Conservation (phyloP, 2,329 filamentous ascomycete species). For the Gnomoniopsis sp. region DNA sequence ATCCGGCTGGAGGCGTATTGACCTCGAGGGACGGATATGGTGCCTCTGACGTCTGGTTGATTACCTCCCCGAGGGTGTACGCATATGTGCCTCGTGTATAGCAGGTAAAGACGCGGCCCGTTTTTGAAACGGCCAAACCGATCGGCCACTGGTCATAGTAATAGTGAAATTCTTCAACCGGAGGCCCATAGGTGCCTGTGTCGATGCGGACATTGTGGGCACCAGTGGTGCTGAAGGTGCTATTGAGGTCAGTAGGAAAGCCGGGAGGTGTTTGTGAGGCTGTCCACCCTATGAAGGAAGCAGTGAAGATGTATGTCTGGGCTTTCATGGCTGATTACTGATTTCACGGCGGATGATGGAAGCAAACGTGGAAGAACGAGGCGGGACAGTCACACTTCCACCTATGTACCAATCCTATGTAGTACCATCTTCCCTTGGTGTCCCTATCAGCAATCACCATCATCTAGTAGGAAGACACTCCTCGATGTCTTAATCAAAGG, state of each 20-base stretch:
- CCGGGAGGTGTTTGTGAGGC: background rate
- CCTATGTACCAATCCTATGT: too few species aligned
- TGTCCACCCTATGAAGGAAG: background rate
- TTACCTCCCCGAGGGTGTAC: slow-evolving; percentile 44
- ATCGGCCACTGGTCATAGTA: slow-evolving; percentile 45
- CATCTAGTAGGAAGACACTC: too few species aligned
- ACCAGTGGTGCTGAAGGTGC: background rate
- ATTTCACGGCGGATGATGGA: too few species aligned
- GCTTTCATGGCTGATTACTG: background rate
- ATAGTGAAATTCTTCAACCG: slow-evolving; percentile 45
- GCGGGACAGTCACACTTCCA: too few species aligned
- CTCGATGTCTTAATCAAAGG: background rate
- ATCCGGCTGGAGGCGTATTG: slow-evolving; percentile 30
- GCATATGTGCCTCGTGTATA: slow-evolving; percentile 43
- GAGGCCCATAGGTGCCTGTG: slow-evolving; percentile 43
- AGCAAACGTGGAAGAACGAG: too few species aligned
- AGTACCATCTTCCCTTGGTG: too few species aligned
- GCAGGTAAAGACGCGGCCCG: slow-evolving; percentile 39
- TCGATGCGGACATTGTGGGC: slow-evolving; percentile 34
- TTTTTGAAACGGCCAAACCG: slow-evolving; percentile 39
- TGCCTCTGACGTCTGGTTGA: slow-evolving; percentile 42
- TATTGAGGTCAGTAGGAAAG: background rate
- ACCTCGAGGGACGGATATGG: slow-evolving; percentile 29
- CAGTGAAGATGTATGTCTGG: background rate
- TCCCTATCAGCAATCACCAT: too few species aligned